Evolutionary conservation across 306 rosid species (phyloP), one percentile per base, ranked within the genome.

Genomic region (Cucumis melo): DNA sequence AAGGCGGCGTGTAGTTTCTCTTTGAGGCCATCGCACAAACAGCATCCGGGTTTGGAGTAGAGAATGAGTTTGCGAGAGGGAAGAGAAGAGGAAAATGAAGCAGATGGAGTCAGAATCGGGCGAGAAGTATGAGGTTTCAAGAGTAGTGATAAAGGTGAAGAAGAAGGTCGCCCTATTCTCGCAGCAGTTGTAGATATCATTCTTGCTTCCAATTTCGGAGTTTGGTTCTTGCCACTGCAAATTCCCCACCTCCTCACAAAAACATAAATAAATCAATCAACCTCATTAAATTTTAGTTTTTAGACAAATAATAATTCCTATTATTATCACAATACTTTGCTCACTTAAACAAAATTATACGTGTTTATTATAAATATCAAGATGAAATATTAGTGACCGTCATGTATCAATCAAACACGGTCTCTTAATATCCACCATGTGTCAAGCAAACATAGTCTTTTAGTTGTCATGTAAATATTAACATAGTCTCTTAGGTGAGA

Each of bases 11-110:
- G 93, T 72, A 95, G 99, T 82, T 95, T 95, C 21, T 92, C 98
- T 87, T 95, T 92, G 84, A 95, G 98, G 53, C 96, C 99, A 73
- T 92, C 96, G 86, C 99, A 95, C 88, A 95, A 86, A 83, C 99
- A 92, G 91, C 99, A 92, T 24, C 89, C 97, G 65, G 97, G 96
- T 81, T 92, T 95, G 0, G 96, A 95, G 89, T 95, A 95, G 38
- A 95, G 92, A 68, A 92, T 70, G 62, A 95, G 92, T 60, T 87
- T 86, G 84, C 96, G 82, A 46, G 80, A 10, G 6, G 91, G 71
- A 74, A 87, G 71, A 17, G 87, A 77, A 1, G 91, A 81, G 1
- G 90, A 86, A 24, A 75, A 84, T 6, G 86, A 77, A 75, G 91
- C 82, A 60, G 73, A 32, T 44, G 90, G 79, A 20, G 78, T 81